Evolutionary conservation across 2,329 filamentous ascomycete genomes (phyloP).

Genomic region (Gyromitra esculenta): DNA sequence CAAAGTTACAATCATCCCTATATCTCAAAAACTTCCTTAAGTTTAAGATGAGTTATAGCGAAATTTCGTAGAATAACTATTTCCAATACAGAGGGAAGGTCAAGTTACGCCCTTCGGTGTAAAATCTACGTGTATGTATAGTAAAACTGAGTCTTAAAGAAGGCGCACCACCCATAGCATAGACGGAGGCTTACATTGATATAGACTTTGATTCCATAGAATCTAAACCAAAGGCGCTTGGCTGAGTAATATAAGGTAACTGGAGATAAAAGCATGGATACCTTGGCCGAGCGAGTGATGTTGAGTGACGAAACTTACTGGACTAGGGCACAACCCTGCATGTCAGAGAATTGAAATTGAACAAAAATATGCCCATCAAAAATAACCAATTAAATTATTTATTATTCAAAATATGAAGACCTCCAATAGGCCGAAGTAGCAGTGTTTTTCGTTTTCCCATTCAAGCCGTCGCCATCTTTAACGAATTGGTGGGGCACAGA

Average conservation of each 20-base stretch:
- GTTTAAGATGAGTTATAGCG: no score
- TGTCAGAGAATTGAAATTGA: not conserved
- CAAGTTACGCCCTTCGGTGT: no score
- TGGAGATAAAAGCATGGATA: not conserved
- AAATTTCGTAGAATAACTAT: no score
- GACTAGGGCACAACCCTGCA: not conserved
- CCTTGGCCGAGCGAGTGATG: not conserved
- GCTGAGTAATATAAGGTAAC: not conserved
- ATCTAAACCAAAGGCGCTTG: not conserved
- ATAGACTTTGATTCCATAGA: no score
- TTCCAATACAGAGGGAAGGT: no score
- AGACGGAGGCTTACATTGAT: no score
- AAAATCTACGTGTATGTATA: no score
- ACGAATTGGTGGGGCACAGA: conserved; percentile 33
- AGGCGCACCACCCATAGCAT: no score
- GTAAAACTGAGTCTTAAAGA: no score
- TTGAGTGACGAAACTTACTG: not conserved
- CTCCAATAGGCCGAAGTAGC: no score
- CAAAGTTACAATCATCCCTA: no score
- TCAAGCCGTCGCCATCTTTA: not conserved
- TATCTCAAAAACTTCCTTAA: no score
- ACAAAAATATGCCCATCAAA: not conserved
- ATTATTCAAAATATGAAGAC: not conserved
- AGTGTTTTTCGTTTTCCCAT: conserved; percentile 5
- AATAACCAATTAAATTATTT: not conserved